Evolutionary conservation across 2,329 filamentous ascomycete species (phyloP), one percentile per base, ranked within the genome.

Genomic region (Blastomyces gilchristii): DNA sequence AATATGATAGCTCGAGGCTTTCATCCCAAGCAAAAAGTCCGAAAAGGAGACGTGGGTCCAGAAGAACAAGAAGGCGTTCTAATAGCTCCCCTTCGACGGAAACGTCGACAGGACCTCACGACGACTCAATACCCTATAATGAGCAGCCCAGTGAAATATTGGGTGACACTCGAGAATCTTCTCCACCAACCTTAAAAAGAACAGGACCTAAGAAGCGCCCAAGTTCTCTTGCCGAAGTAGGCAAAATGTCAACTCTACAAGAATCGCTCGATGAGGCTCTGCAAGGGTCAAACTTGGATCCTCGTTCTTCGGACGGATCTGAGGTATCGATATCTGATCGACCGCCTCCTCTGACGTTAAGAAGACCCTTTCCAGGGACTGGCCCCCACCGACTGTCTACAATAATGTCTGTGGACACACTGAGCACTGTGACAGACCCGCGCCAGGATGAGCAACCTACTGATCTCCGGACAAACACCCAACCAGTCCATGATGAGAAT

Each of bases 401-500:
- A 0, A 85, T 85, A 64, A 81, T 77, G 8, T 85, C 84, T 5
- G 79, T 81, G 14, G 82, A 85, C 53, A 82, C 81, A 1, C 74
- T 82, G 63, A 76, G 73, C 31, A 64, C 63, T 22, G 43, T n/a
- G n/a, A 61, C 45, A 37, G 43, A 59, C 1, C 43, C 16, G 28
- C 12, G 11, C n/a, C 61, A 47, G n/a, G 11, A 60, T 12, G 22
- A 47, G n/a, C 45, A 59, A 59, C 31, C 34, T 39, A 50, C 58
- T 9, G 22, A 56, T 63, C 18, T 22, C 18, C 49, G 16, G 18
- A 6, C 54, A 12, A 57, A 61, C 18, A 18, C 47, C 25, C 54
- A 65, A 31, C 49, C 60, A n/a, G 58, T 68, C 18, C 65, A 68
- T 39, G 66, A 68, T 49, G 61, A 58, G 45, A 56, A 62, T 37